phyloP scores from a whole-genome alignment of 768 basidiomycete genomes.

The Paxillus rubicundulus region DNA sequence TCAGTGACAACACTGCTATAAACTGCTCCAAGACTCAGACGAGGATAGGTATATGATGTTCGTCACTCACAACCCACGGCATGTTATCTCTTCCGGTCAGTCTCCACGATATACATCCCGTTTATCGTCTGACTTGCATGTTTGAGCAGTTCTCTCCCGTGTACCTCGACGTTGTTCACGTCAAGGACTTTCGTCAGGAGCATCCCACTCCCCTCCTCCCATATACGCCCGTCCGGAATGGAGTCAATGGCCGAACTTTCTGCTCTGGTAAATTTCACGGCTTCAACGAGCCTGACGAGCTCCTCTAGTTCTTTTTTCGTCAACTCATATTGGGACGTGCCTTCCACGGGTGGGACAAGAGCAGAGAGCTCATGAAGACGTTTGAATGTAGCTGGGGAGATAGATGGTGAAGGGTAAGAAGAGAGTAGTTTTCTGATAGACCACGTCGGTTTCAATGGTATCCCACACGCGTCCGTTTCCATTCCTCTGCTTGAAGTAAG shows the following conservation, averaged over 20 bases:
- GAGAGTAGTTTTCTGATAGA: constrained; percentile 75
- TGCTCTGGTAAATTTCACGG: constrained; percentile 62
- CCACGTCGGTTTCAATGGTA: constrained; percentile 73
- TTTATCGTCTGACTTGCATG: constrained; percentile 47
- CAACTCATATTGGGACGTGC: constrained; percentile 48
- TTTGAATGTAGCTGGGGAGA: constrained; percentile 55
- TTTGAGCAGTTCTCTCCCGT: constrained; percentile 47
- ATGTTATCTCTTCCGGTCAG: constrained; percentile 27
- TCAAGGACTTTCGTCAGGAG: constrained; percentile 18
- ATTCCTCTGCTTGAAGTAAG: constrained; percentile 10
- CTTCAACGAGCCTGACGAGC: constrained; percentile 75
- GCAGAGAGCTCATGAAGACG: constrained; percentile 74
- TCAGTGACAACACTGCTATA: no score
- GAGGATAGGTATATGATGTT: not conserved
- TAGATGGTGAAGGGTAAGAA: constrained; percentile 68
- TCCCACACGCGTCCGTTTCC: constrained; percentile 54
- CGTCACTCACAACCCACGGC: constrained; percentile 3
- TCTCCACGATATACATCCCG: constrained; percentile 64
- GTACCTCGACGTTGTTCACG: constrained; percentile 23
- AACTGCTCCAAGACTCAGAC: not conserved
- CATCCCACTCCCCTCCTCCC: constrained; percentile 39
- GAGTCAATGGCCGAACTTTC: constrained; percentile 24
- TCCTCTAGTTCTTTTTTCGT: constrained; percentile 65
- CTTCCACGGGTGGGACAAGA: constrained; percentile 60
- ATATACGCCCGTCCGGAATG: constrained; percentile 43